Conservation (phyloP, 1,284 basidiomycete species). For the Heliocybe sulcata region DNA sequence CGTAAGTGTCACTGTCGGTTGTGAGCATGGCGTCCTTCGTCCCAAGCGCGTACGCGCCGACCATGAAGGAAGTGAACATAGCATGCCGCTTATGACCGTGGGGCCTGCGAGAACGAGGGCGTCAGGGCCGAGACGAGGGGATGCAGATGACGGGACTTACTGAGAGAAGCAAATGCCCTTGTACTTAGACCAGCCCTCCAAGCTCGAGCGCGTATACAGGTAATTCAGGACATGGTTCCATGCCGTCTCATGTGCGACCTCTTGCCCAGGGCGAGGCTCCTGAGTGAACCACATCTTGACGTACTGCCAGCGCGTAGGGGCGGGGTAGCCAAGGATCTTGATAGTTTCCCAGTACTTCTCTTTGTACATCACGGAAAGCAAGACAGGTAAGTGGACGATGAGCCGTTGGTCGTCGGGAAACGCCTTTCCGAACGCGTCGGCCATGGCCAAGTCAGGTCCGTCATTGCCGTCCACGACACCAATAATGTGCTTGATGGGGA, state of each 20-base stretch:
- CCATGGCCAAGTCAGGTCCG: slow-evolving; percentile 11
- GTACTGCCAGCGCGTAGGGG: slow-evolving; percentile 8
- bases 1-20: slow-evolving; percentile 16
- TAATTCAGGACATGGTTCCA: slow-evolving; percentile 13
- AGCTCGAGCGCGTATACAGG: slow-evolving; percentile 10
- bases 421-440: slow-evolving; percentile 10
- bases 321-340: slow-evolving; percentile 5
- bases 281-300: slow-evolving; percentile 13
- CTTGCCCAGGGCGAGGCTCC: slow-evolving; percentile 8
- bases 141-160: slow-evolving; percentile 5
- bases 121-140: background rate
- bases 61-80: slow-evolving; percentile 17
- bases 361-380: slow-evolving; percentile 14
- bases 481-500: slow-evolving; percentile 14
- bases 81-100: slow-evolving; percentile 17
- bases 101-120: slow-evolving; percentile 7
- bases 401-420: slow-evolving; percentile 13
- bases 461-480: slow-evolving; percentile 15
- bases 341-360: slow-evolving; percentile 13
- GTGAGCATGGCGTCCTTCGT: slow-evolving; percentile 16
- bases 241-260: slow-evolving; percentile 11
- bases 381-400: slow-evolving; percentile 12
- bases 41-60: slow-evolving; percentile 14
- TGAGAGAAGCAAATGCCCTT: slow-evolving; percentile 16
- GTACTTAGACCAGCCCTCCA: slow-evolving; percentile 13